These are phyloP conservation scores for Pichia kluyveri DNA, from an alignment of 805 yeast species.

Conservation along the genomic window DNA sequence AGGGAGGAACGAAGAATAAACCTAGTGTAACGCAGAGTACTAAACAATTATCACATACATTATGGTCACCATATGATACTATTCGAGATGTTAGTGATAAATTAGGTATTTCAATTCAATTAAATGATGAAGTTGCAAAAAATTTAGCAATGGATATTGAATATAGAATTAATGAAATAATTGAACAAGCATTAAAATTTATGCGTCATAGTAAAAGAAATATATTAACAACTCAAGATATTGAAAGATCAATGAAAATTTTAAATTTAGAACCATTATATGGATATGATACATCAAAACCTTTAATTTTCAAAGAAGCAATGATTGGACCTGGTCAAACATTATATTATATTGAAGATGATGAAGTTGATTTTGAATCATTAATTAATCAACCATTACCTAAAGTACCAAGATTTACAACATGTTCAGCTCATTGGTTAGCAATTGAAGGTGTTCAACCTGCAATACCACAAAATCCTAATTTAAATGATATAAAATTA, in stretches of 20 bases:
- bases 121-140: conserved; percentile 89
- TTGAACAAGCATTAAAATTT: conserved; percentile 92
- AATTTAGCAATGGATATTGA: conserved; percentile 99
- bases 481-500: conserved; percentile 65
- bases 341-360: conserved; percentile 81
- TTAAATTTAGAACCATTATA: conserved; percentile 91
- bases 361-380: conserved; percentile 90
- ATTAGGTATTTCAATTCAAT: conserved; percentile 57
- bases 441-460: conserved; percentile 99
- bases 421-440: conserved; percentile 94
- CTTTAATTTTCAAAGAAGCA: conserved; percentile 78
- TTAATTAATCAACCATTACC: conserved; percentile 91
- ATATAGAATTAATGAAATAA: conserved; percentile 87
- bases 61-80: conserved; percentile 97
- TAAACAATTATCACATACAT: conserved; percentile 69
- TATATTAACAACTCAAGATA: conserved; percentile 70
- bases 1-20: neutral
- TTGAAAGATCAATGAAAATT: conserved; percentile 71
- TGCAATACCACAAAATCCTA: conserved; percentile 92
- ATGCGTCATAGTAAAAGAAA: conserved; percentile 91
- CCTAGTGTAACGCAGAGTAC: neutral
- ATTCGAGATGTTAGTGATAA: conserved; percentile 94
- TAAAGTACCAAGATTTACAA: conserved; percentile 83
- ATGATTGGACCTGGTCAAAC: conserved; percentile 88
- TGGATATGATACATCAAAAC: conserved; percentile 69